Conservation (phyloP, 2,329 filamentous ascomycete genomes). For the Aspergillus tamarii region DNA sequence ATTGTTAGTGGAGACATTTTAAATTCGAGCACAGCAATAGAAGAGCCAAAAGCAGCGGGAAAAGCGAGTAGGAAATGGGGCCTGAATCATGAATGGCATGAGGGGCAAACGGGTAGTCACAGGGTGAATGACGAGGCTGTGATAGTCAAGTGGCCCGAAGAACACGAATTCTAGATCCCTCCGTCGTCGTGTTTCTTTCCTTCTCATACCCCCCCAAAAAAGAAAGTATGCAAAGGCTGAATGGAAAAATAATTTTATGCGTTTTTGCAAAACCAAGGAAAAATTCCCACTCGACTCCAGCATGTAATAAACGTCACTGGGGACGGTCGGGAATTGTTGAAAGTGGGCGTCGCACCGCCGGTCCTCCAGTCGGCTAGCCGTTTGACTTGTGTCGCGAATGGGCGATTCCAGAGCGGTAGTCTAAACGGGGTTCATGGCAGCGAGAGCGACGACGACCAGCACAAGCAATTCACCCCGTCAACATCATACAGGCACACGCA, state of each 20-base stretch:
- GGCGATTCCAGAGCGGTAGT: slow-evolving; percentile 18
- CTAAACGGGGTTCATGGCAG: slow-evolving; percentile 13
- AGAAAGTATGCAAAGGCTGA: background rate
- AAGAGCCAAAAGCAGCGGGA: slow-evolving; percentile 1
- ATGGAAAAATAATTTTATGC: background rate
- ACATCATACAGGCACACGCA: background rate
- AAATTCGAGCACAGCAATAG: background rate
- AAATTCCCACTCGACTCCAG: background rate
- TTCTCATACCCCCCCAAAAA: background rate
- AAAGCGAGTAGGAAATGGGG: background rate
- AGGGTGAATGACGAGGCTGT: slow-evolving; percentile 25
- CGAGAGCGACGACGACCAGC: slow-evolving; percentile 7
- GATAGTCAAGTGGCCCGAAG: slow-evolving; percentile 20
- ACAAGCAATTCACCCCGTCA: slow-evolving; percentile 16
- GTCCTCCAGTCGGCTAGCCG: slow-evolving; percentile 21
- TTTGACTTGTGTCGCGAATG: slow-evolving; percentile 19
- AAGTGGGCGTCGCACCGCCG: slow-evolving; percentile 11
- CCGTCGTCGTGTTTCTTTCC: slow-evolving; percentile 2
- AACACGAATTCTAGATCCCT: slow-evolving; percentile 21
- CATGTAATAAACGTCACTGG: background rate
- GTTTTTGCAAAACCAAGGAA: background rate
- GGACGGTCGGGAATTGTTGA: slow-evolving; percentile 19
- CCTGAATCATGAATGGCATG: slow-evolving; percentile 17
- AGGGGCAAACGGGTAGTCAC: slow-evolving; percentile 25
- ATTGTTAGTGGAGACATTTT: slow-evolving; percentile 20